Evolutionary conservation across 2,329 filamentous ascomycete species (phyloP), one percentile per base, ranked within the genome.

Genomic region (Phaeoacremonium minimum): DNA sequence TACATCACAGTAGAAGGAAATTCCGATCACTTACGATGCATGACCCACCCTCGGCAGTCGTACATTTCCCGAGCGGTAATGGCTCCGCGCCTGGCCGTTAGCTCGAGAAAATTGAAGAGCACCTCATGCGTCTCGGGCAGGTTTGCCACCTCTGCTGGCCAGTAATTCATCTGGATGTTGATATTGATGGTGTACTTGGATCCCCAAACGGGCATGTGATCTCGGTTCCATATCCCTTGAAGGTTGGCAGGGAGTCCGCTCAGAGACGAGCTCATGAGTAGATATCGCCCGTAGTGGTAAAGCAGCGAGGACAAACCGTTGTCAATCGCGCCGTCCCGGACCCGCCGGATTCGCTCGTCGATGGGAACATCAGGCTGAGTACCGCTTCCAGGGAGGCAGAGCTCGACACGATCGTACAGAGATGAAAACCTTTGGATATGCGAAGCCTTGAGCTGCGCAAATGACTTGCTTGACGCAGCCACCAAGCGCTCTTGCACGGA

Each of bases 101-200:
- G 52, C 14, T 67, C 58, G 4, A 69, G 50, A 2, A 65, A 49
- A 8, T 59, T 52, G 28, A 67, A 63, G 0, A 70, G 33, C 1
- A 66, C 62, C 12, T 50, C 37, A 20, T 63, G 55, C 9, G 57
- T 57, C 31, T 65, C 60, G 6, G 45, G 43, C 2, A 56, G 42
- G 19, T 47, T 46, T 33, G 29, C 35, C 8, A 26, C 41, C 18
- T 33, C 36, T 30, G 65, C 63, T 0, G 54, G 58, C 69, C 69
- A 74, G 45, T 74, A 75, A 43, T 73, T 73, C 71, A 75, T 75
- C 46, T 75, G 61, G 0, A 63, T 52, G 29, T 73, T 75, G 48
- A 73, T 69, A 42, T 73, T 71, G 44, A 73, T 67, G 1, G 69
- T 73, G 38, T 63, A 71, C 41, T 68, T 71, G 16, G 57, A 61